phyloP scores from a whole-genome alignment of 768 basidiomycete species.

The Mycena venus region DNA sequence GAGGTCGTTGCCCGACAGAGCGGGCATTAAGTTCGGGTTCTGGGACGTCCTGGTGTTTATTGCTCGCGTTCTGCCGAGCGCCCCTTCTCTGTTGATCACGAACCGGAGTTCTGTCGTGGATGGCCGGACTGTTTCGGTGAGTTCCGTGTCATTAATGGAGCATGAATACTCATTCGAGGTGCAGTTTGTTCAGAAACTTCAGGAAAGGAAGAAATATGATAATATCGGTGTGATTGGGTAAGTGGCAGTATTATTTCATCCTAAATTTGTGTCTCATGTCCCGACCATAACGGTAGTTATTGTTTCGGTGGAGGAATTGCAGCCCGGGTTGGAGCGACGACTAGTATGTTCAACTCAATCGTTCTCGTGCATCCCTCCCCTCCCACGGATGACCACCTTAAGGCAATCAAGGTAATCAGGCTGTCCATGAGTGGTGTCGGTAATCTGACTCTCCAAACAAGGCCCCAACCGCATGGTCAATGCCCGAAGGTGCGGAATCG shows the following conservation, averaged over 20 bases:
- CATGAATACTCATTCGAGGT: not conserved
- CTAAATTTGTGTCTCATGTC: not conserved
- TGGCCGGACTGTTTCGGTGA: constrained; percentile 47
- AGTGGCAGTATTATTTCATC: not conserved
- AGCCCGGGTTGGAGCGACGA: not conserved
- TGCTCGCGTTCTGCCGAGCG: constrained; percentile 39
- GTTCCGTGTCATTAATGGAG: constrained; percentile 17
- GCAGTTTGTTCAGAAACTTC: constrained; percentile 54
- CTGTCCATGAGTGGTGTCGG: not conserved
- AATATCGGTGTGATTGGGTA: constrained; percentile 61
- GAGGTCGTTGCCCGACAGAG: constrained; percentile 40
- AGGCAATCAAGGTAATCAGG: constrained; percentile 21
- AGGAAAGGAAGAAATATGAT: constrained; percentile 55
- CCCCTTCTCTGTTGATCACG: constrained; percentile 43
- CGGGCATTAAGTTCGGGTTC: constrained; percentile 47
- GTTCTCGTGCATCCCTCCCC: constrained; percentile 25
- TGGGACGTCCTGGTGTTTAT: constrained; percentile 46
- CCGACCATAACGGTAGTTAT: not conserved
- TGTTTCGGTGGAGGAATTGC: constrained; percentile 24
- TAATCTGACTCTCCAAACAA: not conserved
- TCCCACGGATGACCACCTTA: constrained; percentile 18
- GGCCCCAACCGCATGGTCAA: constrained; percentile 31
- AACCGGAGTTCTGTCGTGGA: constrained; percentile 50
- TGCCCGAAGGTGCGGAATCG: constrained; percentile 7
- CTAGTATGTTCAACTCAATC: constrained; percentile 23